Percentiles rank a stretch among this genome's conserved stretches.
Evolutionary conservation across 1,284 basidiomycete genomes (phyloP).

Genomic region (Gymnopus androsaceus): DNA sequence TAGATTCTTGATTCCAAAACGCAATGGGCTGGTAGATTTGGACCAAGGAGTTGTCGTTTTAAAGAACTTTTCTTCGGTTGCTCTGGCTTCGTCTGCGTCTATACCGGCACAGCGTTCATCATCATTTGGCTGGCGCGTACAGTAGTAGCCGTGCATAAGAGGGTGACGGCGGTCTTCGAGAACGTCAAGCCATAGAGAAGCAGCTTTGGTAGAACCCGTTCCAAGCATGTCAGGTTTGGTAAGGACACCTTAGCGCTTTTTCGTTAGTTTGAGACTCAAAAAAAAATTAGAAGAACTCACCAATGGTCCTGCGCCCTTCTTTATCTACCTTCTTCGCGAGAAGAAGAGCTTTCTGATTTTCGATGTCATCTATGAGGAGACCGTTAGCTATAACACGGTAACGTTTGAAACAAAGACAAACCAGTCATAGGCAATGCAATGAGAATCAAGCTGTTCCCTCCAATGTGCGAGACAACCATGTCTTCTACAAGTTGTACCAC

Average conservation of each 20-base stretch:
- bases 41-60: slow-evolving; percentile 45
- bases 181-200: slow-evolving; percentile 47
- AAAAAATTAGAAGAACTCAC: slow-evolving; percentile 33
- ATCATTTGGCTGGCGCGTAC: slow-evolving; percentile 53
- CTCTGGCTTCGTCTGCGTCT: slow-evolving; percentile 45
- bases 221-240: slow-evolving; percentile 55
- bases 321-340: slow-evolving; percentile 47
- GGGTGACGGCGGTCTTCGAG: slow-evolving; percentile 44
- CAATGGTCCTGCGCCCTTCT: slow-evolving; percentile 51
- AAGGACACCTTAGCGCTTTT: slow-evolving; percentile 49
- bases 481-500: slow-evolving; percentile 45
- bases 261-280: background rate
- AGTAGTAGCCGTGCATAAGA: slow-evolving; percentile 52
- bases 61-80: slow-evolving; percentile 57
- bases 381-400: background rate
- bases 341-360: slow-evolving; percentile 51
- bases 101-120: slow-evolving; percentile 41
- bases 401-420: slow-evolving; percentile 13
- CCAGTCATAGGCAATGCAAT: slow-evolving; percentile 59
- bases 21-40: slow-evolving; percentile 29
- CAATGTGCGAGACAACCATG: slow-evolving; percentile 47
- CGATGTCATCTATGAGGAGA: slow-evolving; percentile 47
- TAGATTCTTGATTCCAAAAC: slow-evolving; percentile 43
- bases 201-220: slow-evolving; percentile 41
- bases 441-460: slow-evolving; percentile 53